Percentiles rank a stretch among this genome's conserved stretches.
Conservation (phyloP, 2,329 filamentous ascomycete species). For the Penicillium capsulatum region DNA sequence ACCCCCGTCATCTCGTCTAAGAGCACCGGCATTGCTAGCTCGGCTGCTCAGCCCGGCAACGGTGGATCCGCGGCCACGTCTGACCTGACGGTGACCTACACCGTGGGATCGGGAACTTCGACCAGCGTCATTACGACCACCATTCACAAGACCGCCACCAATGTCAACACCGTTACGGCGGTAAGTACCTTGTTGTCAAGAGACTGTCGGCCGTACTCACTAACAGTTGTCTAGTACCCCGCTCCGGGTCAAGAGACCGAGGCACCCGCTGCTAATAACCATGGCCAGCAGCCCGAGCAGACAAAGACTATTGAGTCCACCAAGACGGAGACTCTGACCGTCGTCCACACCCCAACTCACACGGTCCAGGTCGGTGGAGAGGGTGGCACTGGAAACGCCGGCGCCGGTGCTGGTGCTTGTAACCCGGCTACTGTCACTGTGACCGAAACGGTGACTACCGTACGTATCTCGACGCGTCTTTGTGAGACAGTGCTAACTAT, state of each 20-base stretch:
- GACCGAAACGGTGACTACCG: conserved; percentile 6
- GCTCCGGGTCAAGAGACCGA: not conserved
- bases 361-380: conserved; percentile 10
- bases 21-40: conserved; percentile 20
- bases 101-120: conserved; percentile 34
- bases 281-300: conserved; percentile 15
- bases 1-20: conserved; percentile 17
- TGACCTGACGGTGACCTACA: conserved; percentile 39
- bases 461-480: not conserved
- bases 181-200: not conserved
- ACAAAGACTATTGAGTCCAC: conserved; percentile 31
- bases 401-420: not conserved
- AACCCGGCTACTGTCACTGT: conserved; percentile 6
- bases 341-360: conserved; percentile 19
- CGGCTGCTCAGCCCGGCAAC: conserved; percentile 10
- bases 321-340: conserved; percentile 28
- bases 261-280: conserved; percentile 6
- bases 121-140: conserved; percentile 38
- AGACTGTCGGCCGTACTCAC: not conserved
- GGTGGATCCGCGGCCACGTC: conserved; percentile 11
- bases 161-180: conserved; percentile 24
- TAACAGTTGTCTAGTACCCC: conserved; percentile 6
- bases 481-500: not conserved
- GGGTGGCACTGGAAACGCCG: not conserved
- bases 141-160: conserved; percentile 33